Evolutionary conservation across 345 rosid species (phyloP), one percentile per base, ranked within the genome.

Genomic region (Brassica cretica): DNA sequence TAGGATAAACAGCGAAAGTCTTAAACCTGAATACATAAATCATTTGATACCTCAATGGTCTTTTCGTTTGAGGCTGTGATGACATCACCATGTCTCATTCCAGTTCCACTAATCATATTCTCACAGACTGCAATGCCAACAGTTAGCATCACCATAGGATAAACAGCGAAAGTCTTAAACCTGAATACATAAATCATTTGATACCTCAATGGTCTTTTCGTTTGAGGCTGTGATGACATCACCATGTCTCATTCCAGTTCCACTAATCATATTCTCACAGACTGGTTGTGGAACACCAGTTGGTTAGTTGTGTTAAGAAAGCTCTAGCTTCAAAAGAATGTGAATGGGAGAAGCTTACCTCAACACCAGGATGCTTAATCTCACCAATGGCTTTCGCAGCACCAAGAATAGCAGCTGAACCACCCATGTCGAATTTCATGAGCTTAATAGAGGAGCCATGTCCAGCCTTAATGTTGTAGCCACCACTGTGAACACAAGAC

Each of bases 201-300:
- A 67, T 83, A 89, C 98, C 93, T 93, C 98, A 71, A 91, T 90
- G 35, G 98, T 95, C 87, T 93, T 95, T 75, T 97, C 98, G 49
- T 95, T 95, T 55, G 98, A 89, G 75, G 98, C 98, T 4, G 99
- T 95, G 78, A 95, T 69, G 72, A 94, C 84, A 79, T 94, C 99
- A 71, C 99, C 99, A n/a, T 97, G 99, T 84, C 99, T 88, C 98
- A 94, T 94, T 66, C 99, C 98, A 2, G 98, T 90, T 72, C 99
- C 99, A 78, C 99, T 94, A 33, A 94, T 93, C 99, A 94, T 92
- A 81, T 94, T 92, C 87, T 94, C 99, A 80, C 98, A 94, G 82
- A 98, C 97, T 93, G 82, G 68, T 80, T 33, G 78, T 29, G 25
- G 68, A 81, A 61, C 2, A 58, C 0, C 2, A 16, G 39, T 46